Evolutionary conservation across 148 eudicot genomes (phyloP).

Genomic region (Rheum nobile): DNA sequence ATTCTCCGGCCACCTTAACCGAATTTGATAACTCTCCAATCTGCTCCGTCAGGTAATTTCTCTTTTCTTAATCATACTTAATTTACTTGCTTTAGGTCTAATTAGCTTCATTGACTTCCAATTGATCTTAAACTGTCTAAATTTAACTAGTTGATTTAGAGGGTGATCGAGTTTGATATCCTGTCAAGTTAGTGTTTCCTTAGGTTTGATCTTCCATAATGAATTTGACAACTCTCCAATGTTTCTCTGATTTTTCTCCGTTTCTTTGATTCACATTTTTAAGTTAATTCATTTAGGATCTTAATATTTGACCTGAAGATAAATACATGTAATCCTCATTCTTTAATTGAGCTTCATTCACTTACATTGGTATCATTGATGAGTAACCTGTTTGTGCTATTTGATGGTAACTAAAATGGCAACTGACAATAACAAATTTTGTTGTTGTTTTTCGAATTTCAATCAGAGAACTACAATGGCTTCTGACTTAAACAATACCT

Average conservation of each 20-base stretch:
- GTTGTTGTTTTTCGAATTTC: neutral
- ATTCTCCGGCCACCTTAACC: neutral
- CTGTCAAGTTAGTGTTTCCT: too few relatives aligned
- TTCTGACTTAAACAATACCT: slow-evolving; percentile 29
- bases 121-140: neutral
- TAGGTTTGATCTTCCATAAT: too few relatives aligned
- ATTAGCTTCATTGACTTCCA: neutral
- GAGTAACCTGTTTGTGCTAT: neutral
- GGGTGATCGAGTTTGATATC: too few relatives aligned
- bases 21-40: neutral
- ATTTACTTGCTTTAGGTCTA: neutral
- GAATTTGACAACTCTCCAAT: too few relatives aligned
- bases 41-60: neutral
- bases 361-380: neutral
- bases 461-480: slow-evolving; percentile 24
- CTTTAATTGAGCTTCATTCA: neutral
- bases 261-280: neutral
- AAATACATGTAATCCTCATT: neutral
- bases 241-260: neutral
- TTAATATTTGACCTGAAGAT: neutral
- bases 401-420: neutral
- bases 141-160: neutral
- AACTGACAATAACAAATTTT: neutral
- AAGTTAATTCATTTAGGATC: neutral
- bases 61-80: neutral